Base-by-base conservation (phyloP, 176 grass and related monocot species). In the Aegilops bicornis region DNA sequence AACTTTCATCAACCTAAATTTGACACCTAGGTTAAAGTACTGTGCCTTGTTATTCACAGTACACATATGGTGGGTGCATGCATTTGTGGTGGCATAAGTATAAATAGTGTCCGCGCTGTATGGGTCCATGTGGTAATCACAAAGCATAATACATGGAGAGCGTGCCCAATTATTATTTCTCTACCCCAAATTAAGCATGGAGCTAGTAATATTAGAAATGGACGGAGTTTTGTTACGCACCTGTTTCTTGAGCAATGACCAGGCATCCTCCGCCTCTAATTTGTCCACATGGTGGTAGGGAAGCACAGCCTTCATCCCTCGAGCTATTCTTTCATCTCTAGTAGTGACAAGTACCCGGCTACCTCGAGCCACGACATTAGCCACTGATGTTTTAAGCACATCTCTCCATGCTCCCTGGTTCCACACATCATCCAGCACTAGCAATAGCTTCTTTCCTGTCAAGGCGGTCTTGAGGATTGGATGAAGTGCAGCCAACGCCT, bases 341-440 rank as follows among this genome's bases (percentile, higher is more conserved):
- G 85, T 81, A n/a, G 85, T 87, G 7, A 87, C 3, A 0, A 87
- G 69, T 0, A 82, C 59, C 3, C 30, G 30, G 3, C 59, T 75
- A 50, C 78, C 85, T 11, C 3, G 67, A 50, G 15, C 78, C 4
- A 64, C 1, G 0, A 1, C 5, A 3, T 65, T 77, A 9, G 16
- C 2, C n/a, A 87, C n/a, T 0, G 78, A 15, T 5, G 10, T 3
- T 13, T n/a, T 1, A 0, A 87, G 78, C 0, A 81, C 68, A 0
- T 2, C 1, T 0, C 0, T 4, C 85, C 85, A 87, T 14, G 40
- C 85, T 0, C 0, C 0, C 0, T 39, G 2, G 17, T n/a, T 19
- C 86, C 86, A 87, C 0, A 87, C 45, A 73, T 87, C 86, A 52
- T 87, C 86, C 1, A 87, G 37, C 23, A 87, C 68, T 0, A 87